Base-by-base conservation (phyloP, 1,284 basidiomycete genomes). In the Trametes pubescens region DNA sequence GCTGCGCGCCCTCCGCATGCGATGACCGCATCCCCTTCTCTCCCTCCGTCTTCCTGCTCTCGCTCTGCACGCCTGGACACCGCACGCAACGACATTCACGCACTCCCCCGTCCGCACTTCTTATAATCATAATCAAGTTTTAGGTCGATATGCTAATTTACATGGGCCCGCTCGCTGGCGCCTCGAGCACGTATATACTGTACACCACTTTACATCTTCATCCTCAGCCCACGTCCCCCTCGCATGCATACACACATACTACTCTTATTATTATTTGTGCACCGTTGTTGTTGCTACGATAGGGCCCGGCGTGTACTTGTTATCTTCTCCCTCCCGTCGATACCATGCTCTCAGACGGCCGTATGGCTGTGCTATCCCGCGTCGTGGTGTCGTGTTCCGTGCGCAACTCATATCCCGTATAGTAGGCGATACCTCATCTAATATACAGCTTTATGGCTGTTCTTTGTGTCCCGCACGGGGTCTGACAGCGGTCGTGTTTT, bases 1-100 rank as follows among this genome's bases (percentile, higher is more conserved):
- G 63, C 65, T 77, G 64, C 68, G 75, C 10, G 63, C 62, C 21
- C 68, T 77, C 35, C 59, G 59, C 51, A 40, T 53, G 24, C 63
- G 66, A 38, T 67, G 61, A 65, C 16, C 55, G 46, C 21, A 7
- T 22, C 43, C 18, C 5, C 18, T 18, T 24, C 10, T 16, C 21
- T 7, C 21, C 24, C 7, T 46, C 3, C 44, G 10, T 4, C 8
- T 22, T 29, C 16, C 10, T 47, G 6, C 14, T 47, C 44, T 26
- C 16, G 6, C 11, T 24, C 21, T 26, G 44, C 44, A 24, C 21
- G 21, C 44, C 22, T 8, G 16, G 43, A 44, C 43, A 13, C 11
- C 9, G 16, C 44, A 8, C 21, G 44, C 44, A 43, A 43, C 18
- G 40, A 43, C 40, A n/a, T 16, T 38, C 43, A 18, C n/a, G 43